Evolutionary conservation across 345 rosid genomes (phyloP), one percentile per base, ranked within the genome.

Genomic region (Draba incana): DNA sequence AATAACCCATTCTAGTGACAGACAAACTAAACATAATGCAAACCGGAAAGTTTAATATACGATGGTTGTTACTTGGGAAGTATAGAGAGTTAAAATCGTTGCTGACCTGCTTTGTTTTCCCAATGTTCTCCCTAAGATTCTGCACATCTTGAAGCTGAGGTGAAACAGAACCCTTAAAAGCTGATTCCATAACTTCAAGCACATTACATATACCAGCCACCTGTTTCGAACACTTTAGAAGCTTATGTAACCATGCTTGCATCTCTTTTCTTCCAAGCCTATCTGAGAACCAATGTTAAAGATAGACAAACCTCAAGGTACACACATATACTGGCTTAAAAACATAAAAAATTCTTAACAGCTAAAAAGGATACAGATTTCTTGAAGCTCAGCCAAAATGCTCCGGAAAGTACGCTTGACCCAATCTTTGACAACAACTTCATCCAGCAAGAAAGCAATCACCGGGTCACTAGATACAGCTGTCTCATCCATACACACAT

Each of bases 371-470:
- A 95, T 92, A 95, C 99, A 92, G 49, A 92, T 92, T 57, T 57
- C 65, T 65, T 74, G 82, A 81, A 95, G 89, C 75, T 86, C 90
- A 57, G 63, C 62, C 56, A 75, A 39, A 41, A 88, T 82, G 70
- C 76, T 85, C 69, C 67, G 72, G 81, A 88, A 95, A 30, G 87
- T 82, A 67, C 82, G 81, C 83, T 88, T 92, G 84, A 94, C 92
- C 99, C 98, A 95, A 70, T 95, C 97, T 85, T 95, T 95, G 71
- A 95, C 86, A 64, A 89, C 98, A 71, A 86, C 97, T 84, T 95
- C 99, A 85, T 95, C 99, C 83, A 95, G 76, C 96, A 92, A 83
- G 94, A 88, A 89, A 33, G 99, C 90, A 74, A 85, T 77, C 69
- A 88, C 87, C 41, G 96, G 98, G 79, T 95, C 97, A 59, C 97